Evolutionary conservation across 208 protist species (phyloP), one percentile per base, ranked within the genome.

Genomic region (Acanthamoeba culbertsoni): DNA sequence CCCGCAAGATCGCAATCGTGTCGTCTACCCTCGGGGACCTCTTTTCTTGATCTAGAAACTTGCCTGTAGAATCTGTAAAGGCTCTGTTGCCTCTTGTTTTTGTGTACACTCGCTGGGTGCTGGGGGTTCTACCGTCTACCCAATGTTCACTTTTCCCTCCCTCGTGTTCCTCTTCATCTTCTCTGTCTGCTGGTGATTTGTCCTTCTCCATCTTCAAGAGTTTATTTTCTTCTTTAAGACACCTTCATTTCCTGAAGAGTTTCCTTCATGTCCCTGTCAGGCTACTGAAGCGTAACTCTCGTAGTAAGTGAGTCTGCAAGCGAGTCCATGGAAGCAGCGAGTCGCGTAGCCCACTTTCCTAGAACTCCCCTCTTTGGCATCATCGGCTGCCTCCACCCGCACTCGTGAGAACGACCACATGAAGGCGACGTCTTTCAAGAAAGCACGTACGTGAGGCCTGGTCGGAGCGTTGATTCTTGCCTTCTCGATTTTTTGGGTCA

Each of bases 311-410:
- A 55, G 46, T 88, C 79, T 12, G 79, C 79, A 2, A 88, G 20
- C 20, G 79, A 55, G 53, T 89, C 82, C 82, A 89, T 68, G 23
- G 46, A 65, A 31, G 82, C 82, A 20, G 82, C 82, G 16, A 89
- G 82, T 10, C 82, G 46, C 7, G 33, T 63, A 26, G 82, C 82
- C 82, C 82, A 89, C 51, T 89, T 89, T 42, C 82, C 82, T 48
- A 89, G 82, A n/a, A 89, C 53, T 0, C 82, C 82, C 2, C 35
- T 12, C 82, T 89, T 89, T 18, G 82, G 82, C 82, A 89, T 89
- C 14, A 43, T 37, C 55, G 82, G 82, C 79, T 89, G 75, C 75
- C n/a, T n/a, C n/a, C n/a, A n/a, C n/a, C n/a, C n/a, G n/a, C n/a
- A n/a, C n/a, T n/a, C n/a, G n/a, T n/a, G n/a, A 86, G 20, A 57